A percentile compares a stretch with the other conserved stretches of the same genome.
Conservation (phyloP, 768 basidiomycete genomes). For the Leccinum uliginosum region DNA sequence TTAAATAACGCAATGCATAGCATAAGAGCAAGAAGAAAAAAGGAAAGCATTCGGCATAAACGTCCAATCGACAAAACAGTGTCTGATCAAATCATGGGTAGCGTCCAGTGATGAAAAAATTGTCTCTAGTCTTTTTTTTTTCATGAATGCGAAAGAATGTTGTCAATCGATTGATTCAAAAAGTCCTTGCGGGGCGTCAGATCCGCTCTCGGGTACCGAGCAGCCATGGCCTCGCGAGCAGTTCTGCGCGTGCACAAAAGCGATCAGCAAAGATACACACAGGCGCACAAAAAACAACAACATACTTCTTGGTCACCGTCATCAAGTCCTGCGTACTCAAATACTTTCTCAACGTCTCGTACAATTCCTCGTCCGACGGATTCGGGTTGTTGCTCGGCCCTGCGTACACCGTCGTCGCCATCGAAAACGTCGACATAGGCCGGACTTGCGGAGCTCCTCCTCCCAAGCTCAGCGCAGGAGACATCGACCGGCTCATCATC, state of each 20-base stretch:
- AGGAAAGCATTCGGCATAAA: slow-evolving; percentile 6
- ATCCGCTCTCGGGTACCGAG: slow-evolving; percentile 65
- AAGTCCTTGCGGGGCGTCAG: slow-evolving; percentile 53
- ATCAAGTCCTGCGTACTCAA: slow-evolving; percentile 65
- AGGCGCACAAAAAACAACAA: neutral
- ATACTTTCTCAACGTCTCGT: slow-evolving; percentile 51
- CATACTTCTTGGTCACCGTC: slow-evolving; percentile 69
- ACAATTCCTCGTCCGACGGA: slow-evolving; percentile 58
- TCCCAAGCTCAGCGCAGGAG: slow-evolving; percentile 29
- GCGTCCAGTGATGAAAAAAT: slow-evolving; percentile 1
- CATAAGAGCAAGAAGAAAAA: neutral
- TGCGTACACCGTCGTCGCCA: slow-evolving; percentile 54
- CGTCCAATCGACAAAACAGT: slow-evolving; percentile 8
- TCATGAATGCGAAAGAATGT: slow-evolving; percentile 56
- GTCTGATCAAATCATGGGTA: neutral
- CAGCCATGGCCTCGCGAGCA: slow-evolving; percentile 58
- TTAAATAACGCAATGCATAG: slow-evolving; percentile 5
- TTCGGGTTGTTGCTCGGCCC: slow-evolving; percentile 49
- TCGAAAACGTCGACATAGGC: slow-evolving; percentile 56
- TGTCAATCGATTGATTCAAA: slow-evolving; percentile 65
- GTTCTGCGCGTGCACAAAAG: slow-evolving; percentile 33
- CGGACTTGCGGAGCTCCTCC: slow-evolving; percentile 32
- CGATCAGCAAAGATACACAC: slow-evolving; percentile 5
- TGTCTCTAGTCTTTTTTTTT: neutral
- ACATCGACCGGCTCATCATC: slow-evolving; percentile 35